Evolutionary conservation across 23 red algal genomes (phyloP).

Genomic region (Porphyridium purpureum): DNA sequence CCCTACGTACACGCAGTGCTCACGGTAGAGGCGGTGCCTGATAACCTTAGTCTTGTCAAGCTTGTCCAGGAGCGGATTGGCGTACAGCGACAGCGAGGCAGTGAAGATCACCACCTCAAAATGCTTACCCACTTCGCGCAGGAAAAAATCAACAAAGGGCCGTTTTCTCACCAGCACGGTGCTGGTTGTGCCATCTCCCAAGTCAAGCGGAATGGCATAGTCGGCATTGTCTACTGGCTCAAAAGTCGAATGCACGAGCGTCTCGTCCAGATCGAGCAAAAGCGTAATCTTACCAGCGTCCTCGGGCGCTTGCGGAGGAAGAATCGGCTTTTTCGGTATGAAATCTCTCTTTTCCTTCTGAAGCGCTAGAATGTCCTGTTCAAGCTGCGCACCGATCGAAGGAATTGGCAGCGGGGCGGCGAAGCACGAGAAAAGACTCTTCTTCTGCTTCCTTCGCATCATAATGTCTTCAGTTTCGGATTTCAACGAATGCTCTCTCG

Average conservation of each 20-base stretch:
- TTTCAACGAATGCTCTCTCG: no score
- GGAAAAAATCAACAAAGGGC: conserved; percentile 57
- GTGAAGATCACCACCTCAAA: conserved; percentile 96
- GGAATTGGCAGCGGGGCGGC: no score
- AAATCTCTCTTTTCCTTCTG: no score
- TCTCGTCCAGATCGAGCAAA: conserved; percentile 94
- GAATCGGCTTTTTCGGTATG: no score
- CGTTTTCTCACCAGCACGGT: conserved; percentile 73
- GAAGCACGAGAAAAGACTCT: no score
- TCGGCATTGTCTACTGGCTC: conserved; percentile 28
- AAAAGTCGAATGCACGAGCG: conserved; percentile 79
- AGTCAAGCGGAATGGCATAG: conserved; percentile 60
- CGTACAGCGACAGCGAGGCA: conserved; percentile 73
- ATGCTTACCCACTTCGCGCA: conserved; percentile 26
- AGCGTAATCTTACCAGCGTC: conserved; percentile 8
- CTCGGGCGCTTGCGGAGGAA: not conserved
- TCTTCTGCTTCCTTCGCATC: no score
- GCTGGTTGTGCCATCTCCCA: conserved; percentile 31
- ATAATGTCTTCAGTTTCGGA: no score
- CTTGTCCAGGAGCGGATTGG: conserved; percentile 68
- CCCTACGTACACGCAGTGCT: conserved; percentile 55
- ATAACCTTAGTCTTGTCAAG: conserved; percentile 27
- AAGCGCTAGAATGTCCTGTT: no score
- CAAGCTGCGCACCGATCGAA: no score
- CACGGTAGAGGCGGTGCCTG: conserved; percentile 46